Evolutionary conservation across 192 early-diverging fungal species (phyloP), one percentile per base, ranked within the genome.

Genomic region (Chytriomyces hyalinus): DNA sequence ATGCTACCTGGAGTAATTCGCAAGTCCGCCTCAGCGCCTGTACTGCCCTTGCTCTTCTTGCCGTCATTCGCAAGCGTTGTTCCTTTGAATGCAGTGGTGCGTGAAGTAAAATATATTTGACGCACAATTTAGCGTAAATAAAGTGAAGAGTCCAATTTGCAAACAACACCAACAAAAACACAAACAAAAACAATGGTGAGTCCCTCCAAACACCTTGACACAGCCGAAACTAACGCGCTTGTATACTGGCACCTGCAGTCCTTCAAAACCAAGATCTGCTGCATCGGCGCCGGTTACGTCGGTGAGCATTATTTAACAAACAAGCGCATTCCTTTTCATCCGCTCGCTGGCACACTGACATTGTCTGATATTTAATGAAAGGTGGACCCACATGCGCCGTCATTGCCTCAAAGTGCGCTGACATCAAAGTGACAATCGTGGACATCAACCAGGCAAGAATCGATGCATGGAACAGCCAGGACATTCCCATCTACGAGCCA

Each of bases 241-340:
- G 15, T 3, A n/a, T 13, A 57, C 53, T 20, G 53, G 13, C 13
- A 13, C 13, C 36, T 36, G 36, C 4, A 36, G 36, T 36, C 36
- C 36, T 36, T 36, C 36, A 36, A 36, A 36, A 36, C 36, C 36
- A 36, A 36, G 36, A 94, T 97, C 66, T 95, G 95, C 86, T 97
- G 94, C 80, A 93, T 97, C 80, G 96, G 96, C 71, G 96, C 96
- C 71, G 96, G 96, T 67, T 97, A 97, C 85, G 95, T 97, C 57
- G 96, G 96, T 94, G 84, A 77, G 90, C 36, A 1, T 36, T 4
- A 3, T 36, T 57, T 13, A 57, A 57, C 15, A 60, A 17, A 26
- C 47, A 22, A 45, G 6, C 46, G 24, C 24, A 8, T 11, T 51
- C n/a, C 64, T 2, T 13, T 43, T 8, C 8, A 24, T 22, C 15